phyloP scores from a whole-genome alignment of 2,329 filamentous ascomycete genomes.

The Sclerotinia nivalis region DNA sequence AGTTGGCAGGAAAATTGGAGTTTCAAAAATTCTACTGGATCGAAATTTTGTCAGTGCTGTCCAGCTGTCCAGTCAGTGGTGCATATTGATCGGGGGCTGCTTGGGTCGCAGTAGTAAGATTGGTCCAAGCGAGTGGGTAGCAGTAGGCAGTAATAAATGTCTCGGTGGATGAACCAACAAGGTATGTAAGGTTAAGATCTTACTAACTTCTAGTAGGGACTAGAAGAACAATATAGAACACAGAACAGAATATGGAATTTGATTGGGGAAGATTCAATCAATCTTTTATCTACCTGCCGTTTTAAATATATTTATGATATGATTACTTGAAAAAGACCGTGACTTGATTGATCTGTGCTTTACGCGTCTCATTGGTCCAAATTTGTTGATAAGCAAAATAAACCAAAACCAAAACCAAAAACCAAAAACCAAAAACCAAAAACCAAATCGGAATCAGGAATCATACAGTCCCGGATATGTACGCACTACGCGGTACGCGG shows the following conservation, averaged over 20 bases:
- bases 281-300: not conserved
- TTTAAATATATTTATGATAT: not conserved
- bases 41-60: not conserved
- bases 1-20: not conserved
- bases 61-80: not conserved
- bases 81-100: not conserved
- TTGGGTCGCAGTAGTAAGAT: not conserved
- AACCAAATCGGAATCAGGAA: not conserved
- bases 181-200: not conserved
- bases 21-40: not conserved
- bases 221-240: not conserved
- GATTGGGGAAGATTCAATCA: not conserved
- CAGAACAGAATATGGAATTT: not conserved
- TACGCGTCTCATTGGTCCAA: not conserved
- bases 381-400: not conserved
- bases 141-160: not conserved
- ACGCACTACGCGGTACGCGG: not conserved
- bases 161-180: not conserved
- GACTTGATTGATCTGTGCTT: not conserved
- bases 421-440: too few species aligned
- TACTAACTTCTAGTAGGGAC: not conserved
- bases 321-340: not conserved
- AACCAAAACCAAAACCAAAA: too few species aligned
- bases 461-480: not conserved
- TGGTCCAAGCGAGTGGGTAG: conserved; percentile 7